Percentiles rank a stretch among this genome's conserved stretches.
Evolutionary conservation across 345 rosid genomes (phyloP).

Genomic region (Gossypium mustelinum): DNA sequence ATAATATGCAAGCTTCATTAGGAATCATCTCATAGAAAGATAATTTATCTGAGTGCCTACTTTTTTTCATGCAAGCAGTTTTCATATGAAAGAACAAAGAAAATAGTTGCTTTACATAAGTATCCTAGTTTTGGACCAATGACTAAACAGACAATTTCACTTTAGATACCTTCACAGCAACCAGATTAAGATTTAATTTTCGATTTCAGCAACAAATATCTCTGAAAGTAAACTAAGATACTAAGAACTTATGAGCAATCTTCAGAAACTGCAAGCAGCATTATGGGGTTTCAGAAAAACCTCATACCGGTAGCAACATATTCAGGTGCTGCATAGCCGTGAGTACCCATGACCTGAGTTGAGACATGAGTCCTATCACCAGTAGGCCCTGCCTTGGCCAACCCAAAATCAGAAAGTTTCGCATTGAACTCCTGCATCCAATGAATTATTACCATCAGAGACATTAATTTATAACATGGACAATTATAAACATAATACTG

Average conservation of each 20-base stretch:
- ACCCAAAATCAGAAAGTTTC: slow-evolving; percentile 88
- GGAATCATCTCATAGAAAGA: not conserved
- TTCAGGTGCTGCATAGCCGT: slow-evolving; percentile 96
- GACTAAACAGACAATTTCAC: not conserved
- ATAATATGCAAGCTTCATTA: not conserved
- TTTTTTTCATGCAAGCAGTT: not conserved
- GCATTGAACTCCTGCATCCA: slow-evolving; percentile 75
- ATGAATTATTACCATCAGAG: slow-evolving; percentile 15
- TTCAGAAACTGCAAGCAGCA: not conserved
- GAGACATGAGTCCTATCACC: slow-evolving; percentile 97
- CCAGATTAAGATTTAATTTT: not conserved
- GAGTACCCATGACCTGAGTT: slow-evolving; percentile 97
- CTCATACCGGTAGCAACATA: slow-evolving; percentile 89
- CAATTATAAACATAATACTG: not conserved
- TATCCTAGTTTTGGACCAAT: not conserved
- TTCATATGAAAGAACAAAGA: not conserved
- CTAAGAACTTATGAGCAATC: not conserved
- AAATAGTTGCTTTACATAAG: not conserved
- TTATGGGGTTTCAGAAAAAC: not conserved
- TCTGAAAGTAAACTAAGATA: not conserved
- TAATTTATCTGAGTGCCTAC: not conserved
- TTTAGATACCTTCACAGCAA: slow-evolving; percentile 1
- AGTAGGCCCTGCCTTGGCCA: slow-evolving; percentile 98
- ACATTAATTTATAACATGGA: not conserved
- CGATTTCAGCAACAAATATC: not conserved